A percentile compares a stretch with the other conserved stretches of the same genome.
Conservation (phyloP, 345 rosid species). For the Eucalyptus microcorys region DNA sequence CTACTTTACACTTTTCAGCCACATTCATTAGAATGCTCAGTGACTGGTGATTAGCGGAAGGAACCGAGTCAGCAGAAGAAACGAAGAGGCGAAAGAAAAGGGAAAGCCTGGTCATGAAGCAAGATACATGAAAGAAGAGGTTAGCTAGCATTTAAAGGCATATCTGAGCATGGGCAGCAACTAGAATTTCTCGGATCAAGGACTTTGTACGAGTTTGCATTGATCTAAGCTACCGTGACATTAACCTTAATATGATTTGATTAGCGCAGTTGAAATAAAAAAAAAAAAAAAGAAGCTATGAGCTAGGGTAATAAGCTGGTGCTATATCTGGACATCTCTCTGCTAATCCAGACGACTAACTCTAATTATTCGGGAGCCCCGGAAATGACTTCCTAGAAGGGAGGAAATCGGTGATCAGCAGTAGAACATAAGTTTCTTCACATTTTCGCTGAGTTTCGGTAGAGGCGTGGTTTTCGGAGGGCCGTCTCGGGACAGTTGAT, state of each 20-base stretch:
- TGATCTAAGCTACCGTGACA: neutral
- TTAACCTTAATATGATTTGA: neutral
- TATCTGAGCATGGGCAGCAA: neutral
- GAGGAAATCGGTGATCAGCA: conserved; percentile 28
- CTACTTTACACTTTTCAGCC: neutral
- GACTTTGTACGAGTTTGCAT: neutral
- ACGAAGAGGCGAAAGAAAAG: neutral
- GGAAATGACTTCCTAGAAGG: neutral
- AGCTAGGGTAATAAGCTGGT: neutral
- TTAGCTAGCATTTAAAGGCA: neutral
- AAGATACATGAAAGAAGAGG: neutral
- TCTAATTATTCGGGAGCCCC: neutral
- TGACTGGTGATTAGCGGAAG: neutral
- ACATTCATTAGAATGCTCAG: neutral
- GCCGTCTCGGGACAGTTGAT: conserved; percentile 44
- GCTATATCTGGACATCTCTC: neutral
- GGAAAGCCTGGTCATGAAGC: neutral
- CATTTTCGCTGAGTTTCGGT: conserved; percentile 73
- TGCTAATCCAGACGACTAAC: neutral
- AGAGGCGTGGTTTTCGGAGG: conserved; percentile 80
- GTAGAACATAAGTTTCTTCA: conserved; percentile 88
- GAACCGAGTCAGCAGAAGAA: neutral
- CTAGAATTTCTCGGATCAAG: neutral
- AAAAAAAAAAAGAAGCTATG: neutral
- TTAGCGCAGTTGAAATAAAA: neutral